These are phyloP conservation scores for Mercurialis annua DNA, from an alignment of 345 rosid species.

Conservation along the genomic window DNA sequence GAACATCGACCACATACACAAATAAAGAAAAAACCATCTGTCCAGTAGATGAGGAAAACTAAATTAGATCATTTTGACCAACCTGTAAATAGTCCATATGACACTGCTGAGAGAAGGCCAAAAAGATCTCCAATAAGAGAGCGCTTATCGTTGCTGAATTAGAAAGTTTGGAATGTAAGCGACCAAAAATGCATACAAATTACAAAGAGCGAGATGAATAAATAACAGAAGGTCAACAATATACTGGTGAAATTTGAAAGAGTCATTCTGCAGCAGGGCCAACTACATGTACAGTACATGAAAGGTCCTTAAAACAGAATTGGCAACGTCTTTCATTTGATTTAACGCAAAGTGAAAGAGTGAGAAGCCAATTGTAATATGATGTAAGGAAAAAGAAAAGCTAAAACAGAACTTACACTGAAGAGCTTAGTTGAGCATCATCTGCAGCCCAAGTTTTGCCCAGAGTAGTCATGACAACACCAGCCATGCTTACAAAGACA, in stretches of 20 bases:
- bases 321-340: not conserved
- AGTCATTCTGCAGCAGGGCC: conserved; percentile 15
- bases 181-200: conserved; percentile 25
- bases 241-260: conserved; percentile 25
- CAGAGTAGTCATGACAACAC: conserved; percentile 93
- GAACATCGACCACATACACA: not conserved
- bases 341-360: not conserved
- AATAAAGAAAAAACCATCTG: not conserved
- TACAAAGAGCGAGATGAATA: conserved; percentile 23
- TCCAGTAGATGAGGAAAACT: not conserved
- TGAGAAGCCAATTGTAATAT: not conserved
- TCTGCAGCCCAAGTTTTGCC: conserved; percentile 99
- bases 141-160: conserved; percentile 75
- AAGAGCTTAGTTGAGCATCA: conserved; percentile 54
- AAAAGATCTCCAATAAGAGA: conserved; percentile 92
- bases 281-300: conserved; percentile 4
- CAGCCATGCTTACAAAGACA: conserved; percentile 88
- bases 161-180: conserved; percentile 53
- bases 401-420: conserved; percentile 42
- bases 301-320: not conserved
- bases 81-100: conserved; percentile 96
- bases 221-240: conserved; percentile 11
- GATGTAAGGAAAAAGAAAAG: not conserved
- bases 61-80: not conserved
- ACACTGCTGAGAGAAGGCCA: conserved; percentile 95